These are phyloP conservation scores for Aegilops bicornis DNA, from an alignment of 176 grass and related monocot genomes.

Conservation along the genomic window DNA sequence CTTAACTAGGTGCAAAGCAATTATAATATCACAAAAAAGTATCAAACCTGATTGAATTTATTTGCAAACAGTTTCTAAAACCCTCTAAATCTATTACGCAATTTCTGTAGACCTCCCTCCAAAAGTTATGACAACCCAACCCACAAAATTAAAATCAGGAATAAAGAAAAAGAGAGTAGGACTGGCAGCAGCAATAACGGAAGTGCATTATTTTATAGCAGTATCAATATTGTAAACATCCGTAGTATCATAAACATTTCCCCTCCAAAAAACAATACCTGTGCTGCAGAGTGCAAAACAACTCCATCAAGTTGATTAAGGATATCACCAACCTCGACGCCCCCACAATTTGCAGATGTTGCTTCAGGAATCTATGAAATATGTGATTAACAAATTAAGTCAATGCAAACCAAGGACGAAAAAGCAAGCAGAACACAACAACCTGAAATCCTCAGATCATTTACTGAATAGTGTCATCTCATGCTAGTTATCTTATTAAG, in stretches of 20 bases:
- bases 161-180: too few species aligned
- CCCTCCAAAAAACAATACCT: background rate
- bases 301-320: slow-evolving; percentile 1
- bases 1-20: too few species aligned
- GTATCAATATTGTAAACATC: background rate
- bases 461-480: background rate
- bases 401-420: background rate
- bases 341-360: background rate
- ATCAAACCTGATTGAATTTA: too few species aligned
- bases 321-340: slow-evolving; percentile 25
- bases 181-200: background rate
- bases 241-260: background rate
- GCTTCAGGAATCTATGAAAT: background rate
- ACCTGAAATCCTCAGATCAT: background rate
- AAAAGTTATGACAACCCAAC: too few species aligned
- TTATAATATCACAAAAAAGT: too few species aligned
- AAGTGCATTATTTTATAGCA: background rate
- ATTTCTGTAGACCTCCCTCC: too few species aligned
- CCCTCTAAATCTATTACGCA: too few species aligned
- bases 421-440: background rate
- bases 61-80: too few species aligned
- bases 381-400: background rate
- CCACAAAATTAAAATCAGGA: too few species aligned
- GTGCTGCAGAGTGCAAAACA: background rate
- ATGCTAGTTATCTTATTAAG: background rate